Conservation (phyloP, 2,329 filamentous ascomycete genomes). For the Botryotinia globosa region DNA sequence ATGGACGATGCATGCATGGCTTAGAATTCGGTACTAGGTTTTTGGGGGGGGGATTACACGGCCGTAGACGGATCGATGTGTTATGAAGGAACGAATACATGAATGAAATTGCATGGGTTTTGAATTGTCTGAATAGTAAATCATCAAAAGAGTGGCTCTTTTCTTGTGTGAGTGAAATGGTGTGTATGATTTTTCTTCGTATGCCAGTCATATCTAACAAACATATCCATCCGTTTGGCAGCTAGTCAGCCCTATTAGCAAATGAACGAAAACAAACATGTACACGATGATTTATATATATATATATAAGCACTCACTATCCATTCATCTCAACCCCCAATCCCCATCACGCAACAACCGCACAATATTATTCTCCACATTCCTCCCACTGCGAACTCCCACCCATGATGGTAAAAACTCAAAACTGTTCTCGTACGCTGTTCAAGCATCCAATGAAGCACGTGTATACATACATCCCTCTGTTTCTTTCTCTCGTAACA, state of each 20-base stretch:
- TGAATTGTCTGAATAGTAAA: rapidly evolving
- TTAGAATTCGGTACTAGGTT: neutral
- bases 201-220: neutral
- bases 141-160: neutral
- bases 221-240: neutral
- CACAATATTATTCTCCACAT: too few species aligned
- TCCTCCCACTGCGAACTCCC: too few species aligned
- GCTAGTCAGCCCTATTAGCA: neutral
- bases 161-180: neutral
- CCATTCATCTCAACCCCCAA: neutral
- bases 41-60: neutral
- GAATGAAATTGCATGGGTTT: neutral
- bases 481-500: too few species aligned
- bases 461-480: too few species aligned
- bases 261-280: neutral
- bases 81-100: neutral
- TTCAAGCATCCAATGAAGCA: too few species aligned
- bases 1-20: neutral
- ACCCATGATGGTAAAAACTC: too few species aligned
- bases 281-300: neutral
- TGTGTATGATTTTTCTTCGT: rapidly evolving
- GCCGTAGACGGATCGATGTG: neutral
- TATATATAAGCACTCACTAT: neutral
- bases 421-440: too few species aligned
- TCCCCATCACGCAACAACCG: too few species aligned